These are phyloP conservation scores for Linaria vulgaris DNA, from an alignment of 257 asterid genomes.

Conservation along the genomic window DNA sequence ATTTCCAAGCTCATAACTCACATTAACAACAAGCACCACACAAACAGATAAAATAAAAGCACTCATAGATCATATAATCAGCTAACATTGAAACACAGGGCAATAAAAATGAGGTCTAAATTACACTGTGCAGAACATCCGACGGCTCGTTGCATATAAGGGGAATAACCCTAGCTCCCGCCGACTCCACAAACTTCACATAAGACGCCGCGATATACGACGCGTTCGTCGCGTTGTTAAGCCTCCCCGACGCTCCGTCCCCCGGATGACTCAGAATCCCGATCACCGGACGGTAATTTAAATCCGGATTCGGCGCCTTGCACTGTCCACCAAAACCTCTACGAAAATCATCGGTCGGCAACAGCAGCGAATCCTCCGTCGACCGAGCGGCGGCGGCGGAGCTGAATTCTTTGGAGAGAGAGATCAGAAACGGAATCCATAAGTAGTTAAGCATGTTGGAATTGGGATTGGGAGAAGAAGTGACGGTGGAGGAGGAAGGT, in stretches of 20 bases:
- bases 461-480: conserved; percentile 38
- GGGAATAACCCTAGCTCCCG: conserved; percentile 94
- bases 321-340: conserved; percentile 42
- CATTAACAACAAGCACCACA: too few relatives aligned
- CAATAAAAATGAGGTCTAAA: not conserved
- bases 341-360: conserved; percentile 33
- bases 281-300: conserved; percentile 76
- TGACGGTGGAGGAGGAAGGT: conserved; percentile 13
- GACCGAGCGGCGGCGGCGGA: conserved; percentile 34
- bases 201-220: conserved; percentile 90
- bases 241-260: conserved; percentile 86
- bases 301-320: conserved; percentile 51
- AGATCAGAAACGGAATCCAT: conserved; percentile 52
- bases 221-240: conserved; percentile 52
- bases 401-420: conserved; percentile 43
- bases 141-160: conserved; percentile 72
- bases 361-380: conserved; percentile 29
- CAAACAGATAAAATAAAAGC: too few relatives aligned
- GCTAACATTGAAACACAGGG: not conserved
- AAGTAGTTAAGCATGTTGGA: conserved; percentile 36
- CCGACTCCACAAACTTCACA: conserved; percentile 86
- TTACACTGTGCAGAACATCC: conserved; percentile 53
- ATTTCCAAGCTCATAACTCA: too few relatives aligned
- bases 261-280: conserved; percentile 90
- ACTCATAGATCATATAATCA: too few relatives aligned